phyloP scores from a whole-genome alignment of 495 filamentous ascomycete genomes.

The Lasiosphaeria hispida region DNA sequence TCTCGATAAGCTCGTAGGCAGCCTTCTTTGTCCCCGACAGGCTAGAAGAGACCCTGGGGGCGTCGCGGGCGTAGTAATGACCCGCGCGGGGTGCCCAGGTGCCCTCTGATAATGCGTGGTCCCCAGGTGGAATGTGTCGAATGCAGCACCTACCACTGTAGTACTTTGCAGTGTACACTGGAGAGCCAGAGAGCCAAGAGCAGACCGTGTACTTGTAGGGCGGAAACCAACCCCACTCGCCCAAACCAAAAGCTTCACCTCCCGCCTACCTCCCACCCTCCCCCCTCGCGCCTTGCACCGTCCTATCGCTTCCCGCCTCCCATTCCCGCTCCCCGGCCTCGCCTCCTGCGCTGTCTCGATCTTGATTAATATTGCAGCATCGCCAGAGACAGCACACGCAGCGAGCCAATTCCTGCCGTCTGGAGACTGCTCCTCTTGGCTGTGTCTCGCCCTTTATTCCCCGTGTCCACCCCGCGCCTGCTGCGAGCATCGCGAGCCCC shows the following conservation, averaged over 20 bases:
- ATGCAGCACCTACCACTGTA: background rate
- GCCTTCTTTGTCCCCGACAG: no score
- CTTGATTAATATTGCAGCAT: no score
- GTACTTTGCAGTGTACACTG: background rate
- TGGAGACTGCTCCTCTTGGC: background rate
- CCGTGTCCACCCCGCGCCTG: background rate
- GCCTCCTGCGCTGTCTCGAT: no score
- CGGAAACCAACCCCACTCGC: slow-evolving; percentile 36
- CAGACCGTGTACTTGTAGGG: slow-evolving; percentile 15
- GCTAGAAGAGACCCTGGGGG: no score
- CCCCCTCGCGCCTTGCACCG: slow-evolving; percentile 5
- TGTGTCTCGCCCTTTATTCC: slow-evolving; percentile 20
- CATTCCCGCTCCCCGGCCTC: background rate
- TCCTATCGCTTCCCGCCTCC: slow-evolving; percentile 10
- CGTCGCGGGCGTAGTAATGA: background rate
- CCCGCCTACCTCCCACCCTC: slow-evolving; percentile 8
- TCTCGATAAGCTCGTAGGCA: no score
- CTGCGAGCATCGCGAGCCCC: slow-evolving; percentile 9
- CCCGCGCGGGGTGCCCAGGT: background rate
- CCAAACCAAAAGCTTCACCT: slow-evolving; percentile 34
- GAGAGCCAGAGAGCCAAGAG: background rate
- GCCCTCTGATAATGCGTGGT: no score
- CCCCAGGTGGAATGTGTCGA: background rate
- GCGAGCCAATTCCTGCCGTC: slow-evolving; percentile 2
- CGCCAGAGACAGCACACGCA: background rate